These are phyloP conservation scores for Botrytis cinerea DNA, from an alignment of 2,329 filamentous ascomycete species.

Conservation along the genomic window DNA sequence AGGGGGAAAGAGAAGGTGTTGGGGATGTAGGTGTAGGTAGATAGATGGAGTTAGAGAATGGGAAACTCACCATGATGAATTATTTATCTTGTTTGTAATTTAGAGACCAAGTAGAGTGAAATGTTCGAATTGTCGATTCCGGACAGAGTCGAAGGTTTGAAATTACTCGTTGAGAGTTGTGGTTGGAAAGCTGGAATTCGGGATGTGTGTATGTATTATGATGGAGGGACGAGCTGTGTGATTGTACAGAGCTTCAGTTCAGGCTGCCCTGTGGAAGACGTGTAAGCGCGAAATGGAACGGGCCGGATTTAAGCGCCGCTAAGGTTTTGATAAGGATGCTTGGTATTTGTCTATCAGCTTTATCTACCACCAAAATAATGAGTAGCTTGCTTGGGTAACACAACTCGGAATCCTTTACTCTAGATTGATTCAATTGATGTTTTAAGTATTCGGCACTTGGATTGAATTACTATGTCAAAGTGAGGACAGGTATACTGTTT, in stretches of 20 bases:
- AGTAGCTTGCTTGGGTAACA: too few species aligned
- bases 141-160: background rate
- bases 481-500: background rate
- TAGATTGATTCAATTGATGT: background rate
- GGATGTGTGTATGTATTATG: background rate
- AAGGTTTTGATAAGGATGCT: background rate
- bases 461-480: too few species aligned
- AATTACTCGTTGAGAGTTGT: background rate
- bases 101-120: background rate
- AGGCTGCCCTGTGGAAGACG: conserved; percentile 16
- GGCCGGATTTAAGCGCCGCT: conserved; percentile 23
- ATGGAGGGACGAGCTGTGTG: background rate
- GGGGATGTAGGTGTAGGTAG: background rate
- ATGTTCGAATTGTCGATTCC: background rate
- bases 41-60: background rate
- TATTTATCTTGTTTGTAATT: background rate
- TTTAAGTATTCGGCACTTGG: background rate
- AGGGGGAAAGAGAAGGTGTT: background rate
- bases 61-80: conserved; percentile 9
- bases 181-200: background rate
- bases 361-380: background rate
- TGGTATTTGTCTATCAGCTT: background rate
- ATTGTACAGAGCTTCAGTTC: conserved; percentile 21
- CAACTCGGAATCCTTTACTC: background rate
- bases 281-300: conserved; percentile 16